Evolutionary conservation across 208 protist genomes (phyloP).

Genomic region (Spongospora subterranea): DNA sequence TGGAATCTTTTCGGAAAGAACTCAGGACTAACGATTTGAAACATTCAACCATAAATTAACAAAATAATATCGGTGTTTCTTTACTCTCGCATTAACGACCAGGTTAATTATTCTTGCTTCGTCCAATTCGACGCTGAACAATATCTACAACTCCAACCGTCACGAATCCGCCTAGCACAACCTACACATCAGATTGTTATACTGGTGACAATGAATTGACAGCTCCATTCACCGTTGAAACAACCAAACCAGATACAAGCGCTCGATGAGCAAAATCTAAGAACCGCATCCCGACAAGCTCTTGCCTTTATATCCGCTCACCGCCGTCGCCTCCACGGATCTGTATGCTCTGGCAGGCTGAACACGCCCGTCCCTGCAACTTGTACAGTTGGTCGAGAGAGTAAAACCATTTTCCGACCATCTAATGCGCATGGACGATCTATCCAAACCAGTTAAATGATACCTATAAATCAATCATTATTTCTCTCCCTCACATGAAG

Average conservation of each 20-base stretch:
- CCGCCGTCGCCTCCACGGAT: too few species aligned
- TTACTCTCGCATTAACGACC: too few species aligned
- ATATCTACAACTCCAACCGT: constrained; percentile 18
- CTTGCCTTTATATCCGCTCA: too few species aligned
- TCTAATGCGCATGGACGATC: too few species aligned
- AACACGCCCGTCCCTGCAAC: too few species aligned
- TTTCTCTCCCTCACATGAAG: too few species aligned
- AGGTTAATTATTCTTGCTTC: background rate
- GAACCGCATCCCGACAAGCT: background rate
- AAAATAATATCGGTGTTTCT: too few species aligned
- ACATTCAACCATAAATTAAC: background rate
- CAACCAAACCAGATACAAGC: constrained; percentile 33
- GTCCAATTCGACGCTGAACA: background rate
- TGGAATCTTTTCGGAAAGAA: constrained; percentile 27
- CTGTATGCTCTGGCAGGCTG: too few species aligned
- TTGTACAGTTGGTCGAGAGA: too few species aligned
- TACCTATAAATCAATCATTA: too few species aligned
- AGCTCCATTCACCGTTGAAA: background rate
- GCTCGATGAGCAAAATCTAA: background rate
- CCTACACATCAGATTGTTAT: background rate
- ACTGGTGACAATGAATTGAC: background rate
- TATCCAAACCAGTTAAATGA: too few species aligned
- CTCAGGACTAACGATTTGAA: background rate
- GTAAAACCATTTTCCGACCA: too few species aligned
- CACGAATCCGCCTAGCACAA: constrained; percentile 42